A percentile compares a stretch with the other conserved stretches of the same genome.
Conservation (phyloP, 305 asterid genomes). For the Andrographis paniculata region DNA sequence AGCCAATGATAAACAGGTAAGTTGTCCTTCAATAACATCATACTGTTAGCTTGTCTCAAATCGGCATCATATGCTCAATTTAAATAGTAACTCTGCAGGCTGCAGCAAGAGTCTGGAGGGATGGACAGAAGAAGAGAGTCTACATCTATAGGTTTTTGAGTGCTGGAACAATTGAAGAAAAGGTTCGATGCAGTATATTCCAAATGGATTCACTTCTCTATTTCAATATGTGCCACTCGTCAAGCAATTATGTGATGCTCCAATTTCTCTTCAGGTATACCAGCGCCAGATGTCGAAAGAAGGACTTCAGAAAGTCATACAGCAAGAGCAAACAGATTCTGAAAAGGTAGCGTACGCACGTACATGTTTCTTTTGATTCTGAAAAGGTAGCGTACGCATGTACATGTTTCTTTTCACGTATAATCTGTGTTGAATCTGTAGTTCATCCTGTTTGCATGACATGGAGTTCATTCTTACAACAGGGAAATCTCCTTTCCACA, state of each 20-base stretch:
- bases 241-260: slow-evolving; percentile 11
- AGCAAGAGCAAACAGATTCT: slow-evolving; percentile 63
- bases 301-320: slow-evolving; percentile 94
- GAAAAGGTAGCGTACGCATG: no score
- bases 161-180: slow-evolving; percentile 96
- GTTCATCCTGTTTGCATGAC: slow-evolving; percentile 19
- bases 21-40: slow-evolving; percentile 9
- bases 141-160: slow-evolving; percentile 91
- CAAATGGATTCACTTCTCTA: slow-evolving; percentile 11
- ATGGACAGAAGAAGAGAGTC: slow-evolving; percentile 98
- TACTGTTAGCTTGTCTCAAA: slow-evolving; percentile 8
- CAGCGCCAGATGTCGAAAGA: slow-evolving; percentile 99
- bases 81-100: slow-evolving; percentile 43
- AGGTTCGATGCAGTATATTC: slow-evolving; percentile 41
- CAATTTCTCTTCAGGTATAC: slow-evolving; percentile 52
- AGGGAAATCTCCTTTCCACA: slow-evolving; percentile 84
- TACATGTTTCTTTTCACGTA: slow-evolving; percentile 5
- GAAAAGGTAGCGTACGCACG: no score
- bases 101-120: slow-evolving; percentile 99
- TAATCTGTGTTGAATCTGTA: slow-evolving; percentile 10
- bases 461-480: slow-evolving; percentile 22
- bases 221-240: slow-evolving; percentile 9
- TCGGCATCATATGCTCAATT: not conserved
- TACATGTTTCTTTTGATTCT: slow-evolving; percentile 13
- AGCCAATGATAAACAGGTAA: slow-evolving; percentile 98